Evolutionary conservation across 2,329 filamentous ascomycete species (phyloP), one percentile per base, ranked within the genome.

Genomic region (Aspergillus ochraceus): DNA sequence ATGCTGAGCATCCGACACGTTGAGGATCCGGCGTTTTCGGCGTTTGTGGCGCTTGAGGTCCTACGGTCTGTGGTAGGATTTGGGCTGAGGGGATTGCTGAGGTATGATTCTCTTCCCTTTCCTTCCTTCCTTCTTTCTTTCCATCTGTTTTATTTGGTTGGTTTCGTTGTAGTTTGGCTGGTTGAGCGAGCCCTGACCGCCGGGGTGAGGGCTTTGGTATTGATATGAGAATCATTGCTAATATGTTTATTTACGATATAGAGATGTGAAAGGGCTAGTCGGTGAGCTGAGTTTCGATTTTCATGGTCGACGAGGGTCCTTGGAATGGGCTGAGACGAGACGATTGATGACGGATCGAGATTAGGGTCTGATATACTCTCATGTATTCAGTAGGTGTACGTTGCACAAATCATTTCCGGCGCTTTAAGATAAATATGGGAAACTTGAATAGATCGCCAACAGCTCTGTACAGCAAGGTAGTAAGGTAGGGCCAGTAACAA

Each of bases 41-140:
- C 88, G 47, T 92, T 91, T 73, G 88, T 89, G 0, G 84, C 90
- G 12, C 78, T 91, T 62, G 88, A 91, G 70, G 86, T 92, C 10
- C 19, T 74, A 49, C 66, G 72, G 45, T 71, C 69, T 8, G 68
- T 73, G 54, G 64, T 74, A 14, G 70, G 68, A 39, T 70, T 67
- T 46, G 69, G 66, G 22, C 59, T 74, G 54, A 67, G 66, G 52
- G 68, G 66, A 22, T 57, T 75, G 26, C 51, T 74, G 29, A 63
- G 63, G 71, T 75, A 66, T 61, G 69, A 26, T 42, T 17, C 5
- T 24, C 4, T 24, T 24, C 4, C 5, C 22, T 24, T 22, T 24
- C 4, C 5, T 4, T 24, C 4, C 22, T 22, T 22, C 22, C 4
- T 22, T 24, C 22, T 24, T 24, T 24, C 22, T 24, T 22, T 22